A percentile compares a stretch with the other conserved stretches of the same genome.
These are phyloP conservation scores for Pestalotiopsis fici DNA, from an alignment of 2,329 filamentous ascomycete species.

Conservation along the genomic window DNA sequence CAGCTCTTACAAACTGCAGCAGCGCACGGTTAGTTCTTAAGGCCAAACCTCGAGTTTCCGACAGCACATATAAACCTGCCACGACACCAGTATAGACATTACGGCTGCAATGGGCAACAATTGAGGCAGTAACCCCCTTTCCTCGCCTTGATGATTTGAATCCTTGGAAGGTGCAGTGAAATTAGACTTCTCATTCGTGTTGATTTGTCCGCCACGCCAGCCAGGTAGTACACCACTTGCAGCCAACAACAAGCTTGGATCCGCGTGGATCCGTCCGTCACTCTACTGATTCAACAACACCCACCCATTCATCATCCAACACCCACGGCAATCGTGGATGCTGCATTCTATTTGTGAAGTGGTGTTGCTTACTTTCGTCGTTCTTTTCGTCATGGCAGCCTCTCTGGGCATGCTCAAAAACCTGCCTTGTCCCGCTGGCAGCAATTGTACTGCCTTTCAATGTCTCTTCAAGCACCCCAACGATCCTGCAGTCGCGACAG, in stretches of 20 bases:
- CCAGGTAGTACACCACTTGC: no score
- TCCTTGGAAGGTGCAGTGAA: no score
- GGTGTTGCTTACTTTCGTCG: neutral
- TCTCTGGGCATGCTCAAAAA: conserved; percentile 41
- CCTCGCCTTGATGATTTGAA: no score
- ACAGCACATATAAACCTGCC: no score
- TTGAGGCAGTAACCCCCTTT: no score
- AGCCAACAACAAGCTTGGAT: neutral
- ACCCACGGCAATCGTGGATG: neutral
- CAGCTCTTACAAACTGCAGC: no score
- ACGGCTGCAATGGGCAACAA: no score
- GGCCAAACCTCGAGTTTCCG: no score
- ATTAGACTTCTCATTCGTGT: no score
- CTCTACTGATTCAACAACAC: neutral
- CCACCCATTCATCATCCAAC: neutral
- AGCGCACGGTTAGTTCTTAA: no score
- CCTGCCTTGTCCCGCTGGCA: conserved; percentile 51
- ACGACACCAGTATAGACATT: no score
- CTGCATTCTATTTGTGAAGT: neutral
- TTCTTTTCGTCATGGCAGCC: conserved; percentile 22
- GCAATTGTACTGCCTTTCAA: conserved; percentile 47
- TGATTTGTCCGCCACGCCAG: no score
- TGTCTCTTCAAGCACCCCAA: conserved; percentile 50
- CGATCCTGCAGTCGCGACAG: conserved; percentile 25
- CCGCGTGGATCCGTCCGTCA: neutral